Evolutionary conservation across 1,284 basidiomycete species (phyloP), one percentile per base, ranked within the genome.

Genomic region (Ceratobasidium sp.): DNA sequence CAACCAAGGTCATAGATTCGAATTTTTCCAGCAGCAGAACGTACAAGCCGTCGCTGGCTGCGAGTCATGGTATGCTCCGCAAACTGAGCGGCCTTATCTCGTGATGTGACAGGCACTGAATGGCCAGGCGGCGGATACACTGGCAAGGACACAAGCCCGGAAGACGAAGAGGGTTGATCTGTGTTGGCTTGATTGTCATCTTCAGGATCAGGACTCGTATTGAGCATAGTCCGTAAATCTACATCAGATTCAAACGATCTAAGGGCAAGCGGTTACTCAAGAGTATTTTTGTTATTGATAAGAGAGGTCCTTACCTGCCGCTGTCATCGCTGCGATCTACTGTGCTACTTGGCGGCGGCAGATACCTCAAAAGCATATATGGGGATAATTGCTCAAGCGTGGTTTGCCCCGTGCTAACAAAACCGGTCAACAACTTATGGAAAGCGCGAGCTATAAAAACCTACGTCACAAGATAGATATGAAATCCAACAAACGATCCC

Each of bases 331-430:
- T 61, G 15, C 23, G 20, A 31, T 20, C 20, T 15, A 33, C 23
- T 15, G 20, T 49, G 28, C 26, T 54, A 15, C 33, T 53, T 28
- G 78, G 69, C 20, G 75, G 74, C 17, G 81, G 81, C 42, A 94
- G 85, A 80, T 92, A 84, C 73, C 90, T 89, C 64, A 94, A 86
- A 11, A 94, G 87, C 37, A 92, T 84, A 81, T 92, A 94, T 1
- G 93, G 92, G 0, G 93, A 90, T 49, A 96, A 88, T 78, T 91
- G 88, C 82, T 97, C 95, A 37, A 96, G 81, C 0, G 94, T 96
- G 3, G 94, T 95, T 83, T 94, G 92, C 82, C 96, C 96, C 58
- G 92, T 93, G 35, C 94, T 95, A 80, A 42, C 17, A 39, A 28
- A 66, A 8, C 28, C 8, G 17, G 45, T 63, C 37, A 63, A 23